A percentile compares a stretch with the other conserved stretches of the same genome.
These are phyloP conservation scores for Schizosaccharomyces versatilis DNA, from an alignment of 1,139 yeast genomes.

Conservation along the genomic window DNA sequence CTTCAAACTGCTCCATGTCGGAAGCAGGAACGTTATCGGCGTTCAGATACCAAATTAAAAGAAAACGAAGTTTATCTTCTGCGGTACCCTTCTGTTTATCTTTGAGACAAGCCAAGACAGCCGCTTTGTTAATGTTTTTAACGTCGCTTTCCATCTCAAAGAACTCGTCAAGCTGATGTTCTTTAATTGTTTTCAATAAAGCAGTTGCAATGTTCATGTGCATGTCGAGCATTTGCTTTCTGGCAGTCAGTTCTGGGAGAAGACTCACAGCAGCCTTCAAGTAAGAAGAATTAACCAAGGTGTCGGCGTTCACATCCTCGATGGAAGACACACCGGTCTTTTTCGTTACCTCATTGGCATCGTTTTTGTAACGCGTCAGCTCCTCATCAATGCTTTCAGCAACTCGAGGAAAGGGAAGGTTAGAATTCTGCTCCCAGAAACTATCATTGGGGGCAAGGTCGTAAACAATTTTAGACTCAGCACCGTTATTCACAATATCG, in stretches of 20 bases:
- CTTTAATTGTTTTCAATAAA: conserved; percentile 59
- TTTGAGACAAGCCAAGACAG: conserved; percentile 23
- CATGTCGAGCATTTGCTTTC: conserved; percentile 75
- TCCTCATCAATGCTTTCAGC: conserved; percentile 87
- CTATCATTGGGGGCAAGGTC: conserved; percentile 85
- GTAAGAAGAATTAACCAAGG: conserved; percentile 38
- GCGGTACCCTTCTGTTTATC: conserved; percentile 28
- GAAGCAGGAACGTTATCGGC: conserved; percentile 34
- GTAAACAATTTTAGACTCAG: conserved; percentile 30
- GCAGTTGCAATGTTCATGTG: conserved; percentile 91
- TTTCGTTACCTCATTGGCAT: conserved; percentile 65
- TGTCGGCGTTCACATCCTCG: conserved; percentile 31
- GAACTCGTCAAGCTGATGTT: conserved; percentile 65
- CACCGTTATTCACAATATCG: conserved; percentile 14
- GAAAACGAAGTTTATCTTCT: conserved; percentile 68
- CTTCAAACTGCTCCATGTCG: conserved; percentile 45
- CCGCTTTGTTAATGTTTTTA: conserved; percentile 26
- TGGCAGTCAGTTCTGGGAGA: conserved; percentile 72
- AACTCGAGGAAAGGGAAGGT: conserved; percentile 88
- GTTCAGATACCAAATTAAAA: conserved; percentile 44
- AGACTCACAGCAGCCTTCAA: conserved; percentile 74
- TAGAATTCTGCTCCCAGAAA: conserved; percentile 70
- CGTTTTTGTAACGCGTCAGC: conserved; percentile 56
- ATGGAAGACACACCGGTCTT: conserved; percentile 50
- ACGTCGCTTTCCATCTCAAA: conserved; percentile 73